Conservation (phyloP, 2,329 filamentous ascomycete genomes). For the Rutstroemia sp. region DNA sequence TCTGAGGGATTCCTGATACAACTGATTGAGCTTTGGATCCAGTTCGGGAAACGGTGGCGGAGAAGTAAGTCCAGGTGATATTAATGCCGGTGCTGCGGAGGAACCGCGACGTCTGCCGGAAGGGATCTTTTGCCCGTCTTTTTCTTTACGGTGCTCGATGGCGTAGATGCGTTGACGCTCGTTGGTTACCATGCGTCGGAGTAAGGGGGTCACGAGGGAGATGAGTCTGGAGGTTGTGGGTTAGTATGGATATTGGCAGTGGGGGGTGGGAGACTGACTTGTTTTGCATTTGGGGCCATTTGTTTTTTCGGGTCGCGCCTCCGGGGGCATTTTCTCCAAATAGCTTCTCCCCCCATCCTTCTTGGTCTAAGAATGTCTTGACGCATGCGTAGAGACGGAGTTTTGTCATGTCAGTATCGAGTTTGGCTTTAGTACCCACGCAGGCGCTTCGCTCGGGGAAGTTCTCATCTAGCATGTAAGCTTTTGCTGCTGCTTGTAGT, state of each 20-base stretch:
- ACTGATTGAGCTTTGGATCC: constrained; percentile 5
- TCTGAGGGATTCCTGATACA: too few relatives aligned
- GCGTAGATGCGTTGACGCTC: constrained; percentile 28
- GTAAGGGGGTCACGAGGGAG: constrained; percentile 22
- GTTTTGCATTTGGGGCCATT: constrained; percentile 25
- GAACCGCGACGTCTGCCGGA: not conserved
- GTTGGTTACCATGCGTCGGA: constrained; percentile 31
- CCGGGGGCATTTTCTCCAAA: constrained; percentile 18
- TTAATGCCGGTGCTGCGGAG: not conserved
- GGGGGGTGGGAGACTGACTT: constrained; percentile 19
- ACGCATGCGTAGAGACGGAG: constrained; percentile 25
- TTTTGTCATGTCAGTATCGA: constrained; percentile 24
- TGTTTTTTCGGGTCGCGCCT: constrained; percentile 17
- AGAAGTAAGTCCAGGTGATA: too few relatives aligned
- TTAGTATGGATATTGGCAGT: constrained; percentile 11
- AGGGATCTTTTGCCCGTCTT: not conserved
- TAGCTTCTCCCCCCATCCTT: constrained; percentile 26
- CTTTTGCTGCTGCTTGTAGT: constrained; percentile 28
- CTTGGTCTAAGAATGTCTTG: constrained; percentile 24
- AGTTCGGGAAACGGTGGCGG: not conserved
- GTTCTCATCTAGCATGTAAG: constrained; percentile 27
- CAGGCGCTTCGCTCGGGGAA: constrained; percentile 25
- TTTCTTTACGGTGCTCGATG: constrained; percentile 15
- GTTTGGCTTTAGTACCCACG: constrained; percentile 21
- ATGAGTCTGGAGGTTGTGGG: constrained; percentile 19